A percentile compares a stretch with the other conserved stretches of the same genome.
These are phyloP conservation scores for Domatiomyces globalis DNA, from an alignment of 2,329 filamentous ascomycete genomes.

Conservation along the genomic window DNA sequence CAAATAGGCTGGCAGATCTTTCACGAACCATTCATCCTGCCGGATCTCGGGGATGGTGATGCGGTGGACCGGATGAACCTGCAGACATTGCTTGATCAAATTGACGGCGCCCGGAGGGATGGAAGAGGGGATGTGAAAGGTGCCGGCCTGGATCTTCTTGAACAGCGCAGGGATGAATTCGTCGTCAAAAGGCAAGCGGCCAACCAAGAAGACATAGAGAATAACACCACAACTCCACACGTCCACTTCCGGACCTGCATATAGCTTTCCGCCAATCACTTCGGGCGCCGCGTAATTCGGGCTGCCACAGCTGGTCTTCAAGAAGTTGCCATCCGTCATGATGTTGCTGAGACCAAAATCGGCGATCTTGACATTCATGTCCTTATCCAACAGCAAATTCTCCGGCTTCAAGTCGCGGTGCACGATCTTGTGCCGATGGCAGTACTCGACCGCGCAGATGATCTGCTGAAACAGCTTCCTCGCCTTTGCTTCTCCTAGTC, in stretches of 20 bases:
- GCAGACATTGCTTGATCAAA: slow-evolving; percentile 76
- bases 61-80: slow-evolving; percentile 76
- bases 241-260: slow-evolving; percentile 93
- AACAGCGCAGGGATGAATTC: slow-evolving; percentile 96
- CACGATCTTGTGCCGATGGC: slow-evolving; percentile 96
- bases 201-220: slow-evolving; percentile 50
- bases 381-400: slow-evolving; percentile 85
- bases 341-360: slow-evolving; percentile 98
- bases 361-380: slow-evolving; percentile 97
- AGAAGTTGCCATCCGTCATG: slow-evolving; percentile 98
- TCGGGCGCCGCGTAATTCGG: slow-evolving; percentile 97
- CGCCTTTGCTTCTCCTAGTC: slow-evolving; percentile 82
- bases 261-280: slow-evolving; percentile 94
- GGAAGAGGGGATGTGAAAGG: slow-evolving; percentile 83
- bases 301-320: slow-evolving; percentile 96
- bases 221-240: slow-evolving; percentile 61
- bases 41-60: slow-evolving; percentile 91
- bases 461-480: slow-evolving; percentile 98
- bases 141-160: slow-evolving; percentile 91
- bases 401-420: slow-evolving; percentile 96
- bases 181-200: slow-evolving; percentile 80
- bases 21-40: slow-evolving; percentile 84
- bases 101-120: slow-evolving; percentile 69
- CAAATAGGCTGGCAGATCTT: slow-evolving; percentile 74
- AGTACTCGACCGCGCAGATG: slow-evolving; percentile 96